These are phyloP conservation scores for Gossypium longicalyx DNA, from an alignment of 345 rosid species.

Conservation along the genomic window DNA sequence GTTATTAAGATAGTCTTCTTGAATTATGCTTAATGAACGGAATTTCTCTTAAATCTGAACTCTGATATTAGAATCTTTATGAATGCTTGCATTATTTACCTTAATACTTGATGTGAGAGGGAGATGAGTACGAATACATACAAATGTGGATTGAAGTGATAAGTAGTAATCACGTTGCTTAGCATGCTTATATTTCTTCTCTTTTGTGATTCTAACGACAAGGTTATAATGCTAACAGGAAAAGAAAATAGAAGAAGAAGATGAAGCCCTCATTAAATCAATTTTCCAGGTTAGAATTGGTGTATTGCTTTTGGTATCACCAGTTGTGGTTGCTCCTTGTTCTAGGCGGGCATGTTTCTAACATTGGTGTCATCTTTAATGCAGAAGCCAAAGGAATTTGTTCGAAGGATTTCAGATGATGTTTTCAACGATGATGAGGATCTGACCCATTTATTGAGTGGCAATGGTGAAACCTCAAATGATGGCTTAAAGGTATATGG, in stretches of 20 bases:
- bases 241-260: slow-evolving; percentile 64
- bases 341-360: slow-evolving; percentile 9
- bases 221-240: slow-evolving; percentile 29
- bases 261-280: slow-evolving; percentile 68
- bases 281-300: slow-evolving; percentile 48
- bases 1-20: neutral
- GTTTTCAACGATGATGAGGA: slow-evolving; percentile 40
- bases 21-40: neutral
- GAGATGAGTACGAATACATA: neutral
- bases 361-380: slow-evolving; percentile 7
- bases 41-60: neutral
- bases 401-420: slow-evolving; percentile 61
- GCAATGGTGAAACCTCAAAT: slow-evolving; percentile 18
- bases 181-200: neutral
- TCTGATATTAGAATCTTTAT: neutral
- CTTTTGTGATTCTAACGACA: neutral
- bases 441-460: slow-evolving; percentile 17
- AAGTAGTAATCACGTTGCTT: neutral
- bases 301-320: slow-evolving; percentile 2
- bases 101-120: neutral
- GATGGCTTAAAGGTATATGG: slow-evolving; percentile 22
- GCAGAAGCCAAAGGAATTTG: slow-evolving; percentile 43
- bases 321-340: neutral
- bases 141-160: neutral
- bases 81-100: neutral